phyloP scores from a whole-genome alignment of 805 yeast species.

The Babjeviella inositovora region DNA sequence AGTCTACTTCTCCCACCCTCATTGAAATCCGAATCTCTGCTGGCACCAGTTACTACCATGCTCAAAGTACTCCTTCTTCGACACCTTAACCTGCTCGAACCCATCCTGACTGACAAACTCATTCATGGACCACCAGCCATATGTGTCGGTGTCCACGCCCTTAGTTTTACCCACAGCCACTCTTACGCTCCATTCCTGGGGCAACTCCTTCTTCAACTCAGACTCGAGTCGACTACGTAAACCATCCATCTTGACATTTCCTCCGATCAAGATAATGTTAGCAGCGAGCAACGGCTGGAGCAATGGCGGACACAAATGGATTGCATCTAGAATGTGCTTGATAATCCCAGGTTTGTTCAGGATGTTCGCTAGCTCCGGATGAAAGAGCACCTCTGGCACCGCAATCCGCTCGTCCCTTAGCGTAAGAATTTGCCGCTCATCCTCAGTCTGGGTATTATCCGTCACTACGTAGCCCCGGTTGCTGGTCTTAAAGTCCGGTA shows the following conservation, averaged over 20 bases:
- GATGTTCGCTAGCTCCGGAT: constrained; percentile 69
- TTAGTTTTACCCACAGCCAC: constrained; percentile 15
- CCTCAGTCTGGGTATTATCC: constrained; percentile 9
- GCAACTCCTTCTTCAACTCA: constrained; percentile 54
- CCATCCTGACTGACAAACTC: constrained; percentile 25
- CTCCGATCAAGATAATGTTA: constrained; percentile 74
- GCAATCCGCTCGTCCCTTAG: constrained; percentile 78
- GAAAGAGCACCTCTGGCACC: constrained; percentile 75
- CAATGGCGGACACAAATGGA: constrained; percentile 58
- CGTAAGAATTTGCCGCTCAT: constrained; percentile 20
- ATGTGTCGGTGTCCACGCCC: constrained; percentile 15
- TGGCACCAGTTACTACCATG: constrained; percentile 55
- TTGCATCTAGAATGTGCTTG: constrained; percentile 50
- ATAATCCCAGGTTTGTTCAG: constrained; percentile 65
- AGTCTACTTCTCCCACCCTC: too few species aligned
- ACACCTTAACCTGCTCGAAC: constrained; percentile 36
- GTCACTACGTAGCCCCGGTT: constrained; percentile 54
- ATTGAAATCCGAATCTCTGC: constrained; percentile 35
- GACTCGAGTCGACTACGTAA: constrained; percentile 40
- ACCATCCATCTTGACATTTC: constrained; percentile 58
- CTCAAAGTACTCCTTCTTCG: constrained; percentile 73
- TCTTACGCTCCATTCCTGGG: constrained; percentile 54
- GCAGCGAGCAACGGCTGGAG: constrained; percentile 61
- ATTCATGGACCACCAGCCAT: constrained; percentile 45
- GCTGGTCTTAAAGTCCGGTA: constrained; percentile 80